These are phyloP conservation scores for Phytophthora pini DNA, from an alignment of 352 stramenopile species.

Conservation along the genomic window DNA sequence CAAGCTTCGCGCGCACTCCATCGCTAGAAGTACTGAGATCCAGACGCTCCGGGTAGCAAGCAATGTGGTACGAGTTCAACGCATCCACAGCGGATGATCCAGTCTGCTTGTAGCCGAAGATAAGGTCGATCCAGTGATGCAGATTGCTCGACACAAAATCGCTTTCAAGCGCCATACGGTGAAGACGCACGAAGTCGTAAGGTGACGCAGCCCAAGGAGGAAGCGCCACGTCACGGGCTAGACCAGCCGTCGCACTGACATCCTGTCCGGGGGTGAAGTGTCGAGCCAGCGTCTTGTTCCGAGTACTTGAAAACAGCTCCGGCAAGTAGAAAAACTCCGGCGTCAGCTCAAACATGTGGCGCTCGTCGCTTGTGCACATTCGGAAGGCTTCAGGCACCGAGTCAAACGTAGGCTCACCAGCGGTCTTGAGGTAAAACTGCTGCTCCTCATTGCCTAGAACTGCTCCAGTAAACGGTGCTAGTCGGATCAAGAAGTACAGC, in stretches of 20 bases:
- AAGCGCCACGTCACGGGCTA: constrained; percentile 91
- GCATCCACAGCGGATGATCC: constrained; percentile 86
- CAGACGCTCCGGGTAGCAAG: constrained; percentile 78
- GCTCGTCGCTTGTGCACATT: constrained; percentile 62
- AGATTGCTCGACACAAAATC: constrained; percentile 98
- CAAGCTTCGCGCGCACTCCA: constrained; percentile 62
- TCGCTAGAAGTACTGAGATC: constrained; percentile 73
- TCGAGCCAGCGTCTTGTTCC: constrained; percentile 64
- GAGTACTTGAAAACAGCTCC: constrained; percentile 70
- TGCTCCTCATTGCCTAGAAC: constrained; percentile 45
- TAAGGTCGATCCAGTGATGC: constrained; percentile 99
- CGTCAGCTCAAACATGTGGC: constrained; percentile 72
- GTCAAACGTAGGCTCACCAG: constrained; percentile 61
- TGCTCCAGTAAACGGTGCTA: constrained; percentile 73
- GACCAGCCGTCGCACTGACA: constrained; percentile 36
- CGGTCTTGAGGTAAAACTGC: constrained; percentile 37
- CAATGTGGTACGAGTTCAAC: constrained; percentile 94
- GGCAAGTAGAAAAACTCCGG: constrained; percentile 87
- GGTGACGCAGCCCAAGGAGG: constrained; percentile 96
- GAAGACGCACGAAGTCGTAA: constrained; percentile 97
- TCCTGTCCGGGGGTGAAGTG: constrained; percentile 49
- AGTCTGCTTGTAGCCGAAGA: constrained; percentile 98
- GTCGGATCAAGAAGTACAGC: constrained; percentile 75
- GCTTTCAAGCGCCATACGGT: constrained; percentile 96
- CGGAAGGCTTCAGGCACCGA: constrained; percentile 67